Conservation (phyloP, 2,329 filamentous ascomycete species). For the Cordyceps javanica region DNA sequence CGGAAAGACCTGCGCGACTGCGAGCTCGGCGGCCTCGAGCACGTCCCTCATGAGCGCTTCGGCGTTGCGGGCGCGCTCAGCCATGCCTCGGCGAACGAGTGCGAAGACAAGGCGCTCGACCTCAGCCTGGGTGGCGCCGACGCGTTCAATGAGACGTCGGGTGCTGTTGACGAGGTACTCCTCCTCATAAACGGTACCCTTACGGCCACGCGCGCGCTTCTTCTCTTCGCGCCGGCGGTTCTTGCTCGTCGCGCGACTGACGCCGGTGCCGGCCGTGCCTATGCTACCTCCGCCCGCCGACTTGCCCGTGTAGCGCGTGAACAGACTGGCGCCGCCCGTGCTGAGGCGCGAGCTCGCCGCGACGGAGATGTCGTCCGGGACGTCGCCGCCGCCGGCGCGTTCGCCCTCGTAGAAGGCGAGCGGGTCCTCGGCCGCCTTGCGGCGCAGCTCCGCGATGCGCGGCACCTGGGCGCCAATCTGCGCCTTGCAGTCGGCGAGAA, state of each 20-base stretch:
- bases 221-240: conserved; percentile 87
- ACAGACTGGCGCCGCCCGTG: conserved; percentile 77
- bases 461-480: conserved; percentile 83
- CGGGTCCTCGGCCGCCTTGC: conserved; percentile 77
- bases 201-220: conserved; percentile 89
- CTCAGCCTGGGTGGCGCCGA: conserved; percentile 68
- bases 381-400: conserved; percentile 54
- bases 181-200: conserved; percentile 96
- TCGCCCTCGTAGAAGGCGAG: conserved; percentile 85
- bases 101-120: conserved; percentile 69
- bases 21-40: conserved; percentile 58
- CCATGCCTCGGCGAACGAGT: conserved; percentile 74
- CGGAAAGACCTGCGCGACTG: conserved; percentile 65
- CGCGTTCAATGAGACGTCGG: conserved; percentile 72
- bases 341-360: conserved; percentile 74
- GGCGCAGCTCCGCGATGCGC: conserved; percentile 73
- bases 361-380: conserved; percentile 88
- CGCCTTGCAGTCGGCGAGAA: conserved; percentile 85
- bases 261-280: conserved; percentile 65
- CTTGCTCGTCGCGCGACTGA: conserved; percentile 75
- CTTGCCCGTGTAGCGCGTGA: conserved; percentile 84
- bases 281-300: conserved; percentile 48
- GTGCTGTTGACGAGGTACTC: conserved; percentile 93
- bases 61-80: conserved; percentile 75
- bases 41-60: conserved; percentile 71